These are phyloP conservation scores for Neofusicoccum sp. DNA, from an alignment of 2,329 filamentous ascomycete species.

Conservation along the genomic window DNA sequence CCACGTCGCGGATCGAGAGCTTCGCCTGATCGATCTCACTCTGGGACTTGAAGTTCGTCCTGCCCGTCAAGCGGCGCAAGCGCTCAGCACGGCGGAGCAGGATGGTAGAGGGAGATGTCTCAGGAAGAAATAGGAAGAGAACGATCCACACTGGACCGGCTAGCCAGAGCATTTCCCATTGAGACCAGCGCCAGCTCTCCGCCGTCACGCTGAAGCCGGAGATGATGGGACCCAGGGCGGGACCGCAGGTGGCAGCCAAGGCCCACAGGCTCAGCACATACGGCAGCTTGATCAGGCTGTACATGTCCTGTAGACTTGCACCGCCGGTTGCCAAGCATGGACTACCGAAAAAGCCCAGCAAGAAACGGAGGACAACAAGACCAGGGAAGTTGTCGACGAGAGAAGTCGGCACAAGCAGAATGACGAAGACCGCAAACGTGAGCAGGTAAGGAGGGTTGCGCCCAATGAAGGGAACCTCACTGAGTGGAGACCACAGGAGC, in stretches of 20 bases:
- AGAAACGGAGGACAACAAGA: constrained; percentile 54
- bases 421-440: constrained; percentile 67
- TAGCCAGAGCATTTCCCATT: constrained; percentile 30
- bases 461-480: constrained; percentile 65
- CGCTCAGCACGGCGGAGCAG: constrained; percentile 27
- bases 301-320: constrained; percentile 38
- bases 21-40: constrained; percentile 62
- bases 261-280: constrained; percentile 47
- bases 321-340: constrained; percentile 40
- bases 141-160: constrained; percentile 24
- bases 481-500: constrained; percentile 64
- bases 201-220: constrained; percentile 25
- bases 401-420: constrained; percentile 64
- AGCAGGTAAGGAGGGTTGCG: constrained; percentile 66
- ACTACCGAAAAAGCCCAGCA: constrained; percentile 41
- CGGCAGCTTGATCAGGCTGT: constrained; percentile 43
- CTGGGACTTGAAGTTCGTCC: constrained; percentile 55
- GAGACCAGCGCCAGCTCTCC: constrained; percentile 27
- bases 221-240: constrained; percentile 27
- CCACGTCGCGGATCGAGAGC: constrained; percentile 48
- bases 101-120: constrained; percentile 27
- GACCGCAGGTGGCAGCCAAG: constrained; percentile 41
- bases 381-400: constrained; percentile 62
- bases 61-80: constrained; percentile 52
- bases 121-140: constrained; percentile 27